These are phyloP conservation scores for Spergularia marina DNA, from an alignment of 148 eudicot species.

Conservation along the genomic window DNA sequence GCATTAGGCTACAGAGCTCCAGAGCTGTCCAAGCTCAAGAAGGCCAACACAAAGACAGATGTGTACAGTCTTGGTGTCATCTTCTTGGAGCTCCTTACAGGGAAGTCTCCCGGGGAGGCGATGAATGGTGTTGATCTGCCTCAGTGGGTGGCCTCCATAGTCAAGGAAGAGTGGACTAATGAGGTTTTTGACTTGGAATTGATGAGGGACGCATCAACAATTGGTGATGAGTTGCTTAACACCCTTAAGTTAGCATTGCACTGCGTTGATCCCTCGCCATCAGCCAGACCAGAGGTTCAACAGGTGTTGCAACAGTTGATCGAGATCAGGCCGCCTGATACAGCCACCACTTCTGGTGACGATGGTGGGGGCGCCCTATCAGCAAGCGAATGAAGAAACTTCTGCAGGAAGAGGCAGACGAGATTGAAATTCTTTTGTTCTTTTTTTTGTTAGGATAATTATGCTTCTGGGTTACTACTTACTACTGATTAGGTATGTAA, in stretches of 20 bases:
- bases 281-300: conserved; percentile 72
- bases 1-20: conserved; percentile 89
- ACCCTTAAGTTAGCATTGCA: conserved; percentile 80
- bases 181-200: conserved; percentile 83
- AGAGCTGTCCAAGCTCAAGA: conserved; percentile 79
- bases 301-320: conserved; percentile 71
- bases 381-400: conserved; percentile 28
- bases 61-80: conserved; percentile 84
- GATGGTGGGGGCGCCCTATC: conserved; percentile 55
- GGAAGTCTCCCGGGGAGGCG: conserved; percentile 79
- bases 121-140: conserved; percentile 77
- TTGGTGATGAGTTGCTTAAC: conserved; percentile 76
- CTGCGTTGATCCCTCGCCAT: conserved; percentile 75
- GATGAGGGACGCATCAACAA: conserved; percentile 65
- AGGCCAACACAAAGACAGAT: conserved; percentile 73
- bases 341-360: conserved; percentile 47
- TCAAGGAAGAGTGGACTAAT: conserved; percentile 86
- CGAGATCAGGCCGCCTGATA: conserved; percentile 48
- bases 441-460: conserved; percentile 21
- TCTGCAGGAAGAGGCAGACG: neutral
- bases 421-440: conserved; percentile 35
- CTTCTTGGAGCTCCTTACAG: conserved; percentile 69
- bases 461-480: neutral
- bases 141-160: conserved; percentile 86
- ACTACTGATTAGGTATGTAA: conserved; percentile 25